phyloP scores from a whole-genome alignment of 257 asterid species.

The Fraxinus pennsylvanica region DNA sequence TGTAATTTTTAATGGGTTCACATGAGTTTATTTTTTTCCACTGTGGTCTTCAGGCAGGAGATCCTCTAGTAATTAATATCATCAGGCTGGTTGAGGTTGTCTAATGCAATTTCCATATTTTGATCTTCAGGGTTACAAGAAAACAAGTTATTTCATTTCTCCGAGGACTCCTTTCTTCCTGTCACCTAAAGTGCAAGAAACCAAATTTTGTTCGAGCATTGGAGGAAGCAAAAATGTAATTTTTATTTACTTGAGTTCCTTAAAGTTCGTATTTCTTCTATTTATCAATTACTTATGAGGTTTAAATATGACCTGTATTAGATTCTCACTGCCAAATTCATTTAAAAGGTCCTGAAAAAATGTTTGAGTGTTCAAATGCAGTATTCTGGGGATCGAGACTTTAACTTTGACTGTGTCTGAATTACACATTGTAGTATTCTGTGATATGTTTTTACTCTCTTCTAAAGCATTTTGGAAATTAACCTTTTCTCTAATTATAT shows the following conservation, averaged over 20 bases:
- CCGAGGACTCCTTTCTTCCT: slow-evolving; percentile 84
- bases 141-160: slow-evolving; percentile 84
- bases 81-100: slow-evolving; percentile 28
- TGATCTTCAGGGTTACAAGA: slow-evolving; percentile 60
- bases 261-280: slow-evolving; percentile 19
- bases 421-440: neutral
- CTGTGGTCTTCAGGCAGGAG: slow-evolving; percentile 14
- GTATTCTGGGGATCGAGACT: neutral
- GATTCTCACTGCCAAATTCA: slow-evolving; percentile 17
- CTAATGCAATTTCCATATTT: slow-evolving; percentile 18
- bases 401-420: neutral
- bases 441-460: slow-evolving; percentile 9
- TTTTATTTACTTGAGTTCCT: slow-evolving; percentile 18
- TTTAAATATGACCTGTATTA: slow-evolving; percentile 16
- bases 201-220: slow-evolving; percentile 64
- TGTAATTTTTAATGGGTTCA: slow-evolving; percentile 8
- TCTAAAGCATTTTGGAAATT: neutral
- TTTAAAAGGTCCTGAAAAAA: slow-evolving; percentile 3
- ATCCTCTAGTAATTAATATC: slow-evolving; percentile 16
- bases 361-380: neutral
- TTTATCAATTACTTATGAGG: neutral
- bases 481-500: neutral
- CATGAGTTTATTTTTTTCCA: neutral
- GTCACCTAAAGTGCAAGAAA: slow-evolving; percentile 89
- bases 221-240: slow-evolving; percentile 96